Percentiles rank a stretch among this genome's conserved stretches.
phyloP scores from a whole-genome alignment of 2,329 filamentous ascomycete genomes.

The Botryotinia calthae region DNA sequence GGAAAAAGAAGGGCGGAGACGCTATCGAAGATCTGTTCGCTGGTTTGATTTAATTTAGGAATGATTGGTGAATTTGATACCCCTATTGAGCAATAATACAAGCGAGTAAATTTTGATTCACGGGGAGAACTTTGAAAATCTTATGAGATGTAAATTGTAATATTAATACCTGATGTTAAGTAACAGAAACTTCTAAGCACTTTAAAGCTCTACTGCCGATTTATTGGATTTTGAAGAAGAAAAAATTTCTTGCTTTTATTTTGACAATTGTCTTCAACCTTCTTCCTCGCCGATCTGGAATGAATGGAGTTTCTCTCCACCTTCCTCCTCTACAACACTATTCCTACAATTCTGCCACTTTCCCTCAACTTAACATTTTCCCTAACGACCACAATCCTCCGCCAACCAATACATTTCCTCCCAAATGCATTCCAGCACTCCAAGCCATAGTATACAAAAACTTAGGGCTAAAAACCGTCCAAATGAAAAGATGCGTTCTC shows the following conservation, averaged over 20 bases:
- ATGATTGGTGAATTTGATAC: not conserved
- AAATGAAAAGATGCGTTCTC: conserved; percentile 90
- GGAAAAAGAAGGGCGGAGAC: conserved; percentile 59
- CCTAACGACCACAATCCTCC: conserved; percentile 57
- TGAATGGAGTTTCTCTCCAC: not conserved
- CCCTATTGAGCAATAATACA: not conserved
- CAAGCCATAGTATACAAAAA: conserved; percentile 91
- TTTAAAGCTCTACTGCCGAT: not conserved
- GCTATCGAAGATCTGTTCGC: conserved; percentile 74
- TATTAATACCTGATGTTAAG: not conserved
- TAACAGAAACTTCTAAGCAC: not conserved
- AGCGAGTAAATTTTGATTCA: not conserved
- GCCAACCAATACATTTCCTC: conserved; percentile 65
- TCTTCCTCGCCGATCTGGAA: not conserved
- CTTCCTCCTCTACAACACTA: not conserved
- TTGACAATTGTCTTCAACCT: not conserved
- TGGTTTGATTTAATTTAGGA: conserved; percentile 46
- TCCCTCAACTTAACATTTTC: conserved; percentile 36
- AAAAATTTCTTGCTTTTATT: not conserved
- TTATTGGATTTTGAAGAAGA: not conserved
- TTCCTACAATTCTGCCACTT: not conserved
- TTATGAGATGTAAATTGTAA: not conserved
- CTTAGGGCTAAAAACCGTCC: conserved; percentile 98
- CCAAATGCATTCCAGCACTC: conserved; percentile 77
- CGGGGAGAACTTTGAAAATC: not conserved